Evolutionary conservation across 2,329 filamentous ascomycete species (phyloP).

Genomic region (Alternaria alternata): DNA sequence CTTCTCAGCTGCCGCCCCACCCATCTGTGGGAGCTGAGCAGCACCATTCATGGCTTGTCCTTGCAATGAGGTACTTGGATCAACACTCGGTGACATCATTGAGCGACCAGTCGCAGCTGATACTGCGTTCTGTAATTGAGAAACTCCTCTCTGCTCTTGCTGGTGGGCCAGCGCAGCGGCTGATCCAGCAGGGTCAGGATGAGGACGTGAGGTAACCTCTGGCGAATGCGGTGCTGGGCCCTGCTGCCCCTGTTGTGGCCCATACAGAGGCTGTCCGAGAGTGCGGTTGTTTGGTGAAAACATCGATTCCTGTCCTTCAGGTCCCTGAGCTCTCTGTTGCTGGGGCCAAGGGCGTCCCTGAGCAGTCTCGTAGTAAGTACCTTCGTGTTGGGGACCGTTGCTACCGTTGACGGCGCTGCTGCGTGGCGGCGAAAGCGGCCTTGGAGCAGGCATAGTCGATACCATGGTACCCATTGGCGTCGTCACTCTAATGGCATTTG

Average conservation of each 20-base stretch:
- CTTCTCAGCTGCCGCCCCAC: conserved; percentile 69
- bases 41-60: conserved; percentile 70
- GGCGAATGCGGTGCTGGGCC: conserved; percentile 49
- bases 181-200: conserved; percentile 49
- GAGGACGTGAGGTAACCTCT: conserved; percentile 45
- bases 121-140: conserved; percentile 71
- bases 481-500: conserved; percentile 94
- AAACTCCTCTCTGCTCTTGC: conserved; percentile 71
- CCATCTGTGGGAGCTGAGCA: conserved; percentile 65
- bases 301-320: conserved; percentile 48
- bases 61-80: conserved; percentile 58
- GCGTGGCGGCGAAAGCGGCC: conserved; percentile 57
- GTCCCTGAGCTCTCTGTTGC: conserved; percentile 37
- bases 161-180: conserved; percentile 63
- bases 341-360: conserved; percentile 53
- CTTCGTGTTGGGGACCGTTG: conserved; percentile 54
- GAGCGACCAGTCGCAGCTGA: conserved; percentile 65
- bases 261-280: conserved; percentile 51
- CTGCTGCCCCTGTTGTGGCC: conserved; percentile 44
- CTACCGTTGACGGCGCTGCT: conserved; percentile 65
- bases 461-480: conserved; percentile 98
- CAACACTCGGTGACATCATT: conserved; percentile 60
- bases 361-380: conserved; percentile 47
- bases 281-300: conserved; percentile 57
- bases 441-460: conserved; percentile 74